Percentiles rank a stretch among this genome's conserved stretches.
Evolutionary conservation across 2,329 filamentous ascomycete species (phyloP).

Genomic region (Penicillium brevicompactum): DNA sequence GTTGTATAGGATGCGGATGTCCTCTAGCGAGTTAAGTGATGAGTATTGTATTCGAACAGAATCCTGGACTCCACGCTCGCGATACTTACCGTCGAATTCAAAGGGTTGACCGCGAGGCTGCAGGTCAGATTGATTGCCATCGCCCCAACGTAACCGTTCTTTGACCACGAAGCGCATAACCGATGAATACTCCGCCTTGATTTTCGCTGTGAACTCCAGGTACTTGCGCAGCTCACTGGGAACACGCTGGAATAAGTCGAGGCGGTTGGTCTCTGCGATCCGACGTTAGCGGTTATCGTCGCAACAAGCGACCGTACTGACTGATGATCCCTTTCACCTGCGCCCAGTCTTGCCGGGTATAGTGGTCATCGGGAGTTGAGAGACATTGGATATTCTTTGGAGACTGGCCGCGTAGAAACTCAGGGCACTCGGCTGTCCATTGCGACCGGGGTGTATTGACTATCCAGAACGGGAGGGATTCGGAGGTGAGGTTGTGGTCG

Average conservation of each 20-base stretch:
- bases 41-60: too few relatives aligned
- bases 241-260: slow-evolving; percentile 74
- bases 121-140: slow-evolving; percentile 41
- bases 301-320: slow-evolving; percentile 28
- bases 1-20: slow-evolving; percentile 78
- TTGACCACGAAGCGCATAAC: slow-evolving; percentile 75
- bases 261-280: slow-evolving; percentile 60
- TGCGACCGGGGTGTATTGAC: slow-evolving; percentile 69
- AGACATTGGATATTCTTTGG: slow-evolving; percentile 73
- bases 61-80: slow-evolving; percentile 7
- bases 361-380: slow-evolving; percentile 68
- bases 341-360: slow-evolving; percentile 67
- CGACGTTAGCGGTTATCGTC: background rate
- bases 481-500: slow-evolving; percentile 10
- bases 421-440: slow-evolving; percentile 69
- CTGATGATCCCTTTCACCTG: slow-evolving; percentile 65
- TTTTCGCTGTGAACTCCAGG: slow-evolving; percentile 65
- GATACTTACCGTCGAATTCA: slow-evolving; percentile 37
- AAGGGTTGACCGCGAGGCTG: slow-evolving; percentile 34
- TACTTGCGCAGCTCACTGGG: slow-evolving; percentile 81
- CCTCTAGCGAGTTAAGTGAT: slow-evolving; percentile 41
- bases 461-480: slow-evolving; percentile 72
- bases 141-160: slow-evolving; percentile 69
- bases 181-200: slow-evolving; percentile 71
- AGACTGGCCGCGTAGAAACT: slow-evolving; percentile 64